A percentile compares a stretch with the other conserved stretches of the same genome.
These are phyloP conservation scores for Umbelopsis sp. DNA, from an alignment of 371 early-diverging fungal genomes.

Conservation along the genomic window DNA sequence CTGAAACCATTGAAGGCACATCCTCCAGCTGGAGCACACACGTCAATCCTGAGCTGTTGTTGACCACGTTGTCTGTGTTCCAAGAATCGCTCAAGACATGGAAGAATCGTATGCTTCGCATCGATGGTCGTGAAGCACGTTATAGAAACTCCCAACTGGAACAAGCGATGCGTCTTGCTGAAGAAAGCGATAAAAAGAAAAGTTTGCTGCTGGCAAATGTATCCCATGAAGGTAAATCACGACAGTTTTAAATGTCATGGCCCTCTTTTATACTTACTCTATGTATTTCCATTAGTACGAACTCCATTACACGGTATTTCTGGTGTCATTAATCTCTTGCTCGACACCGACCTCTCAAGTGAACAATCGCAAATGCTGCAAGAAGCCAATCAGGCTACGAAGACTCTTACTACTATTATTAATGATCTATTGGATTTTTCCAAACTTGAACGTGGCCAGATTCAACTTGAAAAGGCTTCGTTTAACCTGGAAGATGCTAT, in stretches of 20 bases:
- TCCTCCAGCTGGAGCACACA: constrained; percentile 11
- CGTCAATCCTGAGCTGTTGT: constrained; percentile 11
- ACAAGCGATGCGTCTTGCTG: constrained; percentile 14
- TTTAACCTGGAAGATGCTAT: background rate
- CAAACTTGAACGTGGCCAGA: background rate
- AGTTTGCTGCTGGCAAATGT: constrained; percentile 19
- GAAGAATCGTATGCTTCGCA: constrained; percentile 17
- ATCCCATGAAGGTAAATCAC: constrained; percentile 6
- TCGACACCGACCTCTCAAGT: background rate
- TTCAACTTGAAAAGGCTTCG: background rate
- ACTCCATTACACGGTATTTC: constrained; percentile 19
- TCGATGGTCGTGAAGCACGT: constrained; percentile 6
- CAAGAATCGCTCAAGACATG: constrained; percentile 19
- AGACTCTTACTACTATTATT: constrained; percentile 5
- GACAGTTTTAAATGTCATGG: too few species aligned
- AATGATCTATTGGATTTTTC: constrained; percentile 18
- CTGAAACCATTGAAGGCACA: constrained; percentile 4
- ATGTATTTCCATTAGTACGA: background rate
- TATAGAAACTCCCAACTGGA: constrained; percentile 15
- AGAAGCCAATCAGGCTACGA: constrained; percentile 5
- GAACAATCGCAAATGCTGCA: constrained; percentile 9
- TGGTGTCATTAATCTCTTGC: constrained; percentile 12
- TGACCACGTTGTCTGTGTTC: constrained; percentile 9
- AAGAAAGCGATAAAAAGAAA: constrained; percentile 19
- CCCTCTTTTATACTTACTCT: background rate